Base-by-base conservation (phyloP, 805 yeast species). In the Monosporozyma servazzii region DNA sequence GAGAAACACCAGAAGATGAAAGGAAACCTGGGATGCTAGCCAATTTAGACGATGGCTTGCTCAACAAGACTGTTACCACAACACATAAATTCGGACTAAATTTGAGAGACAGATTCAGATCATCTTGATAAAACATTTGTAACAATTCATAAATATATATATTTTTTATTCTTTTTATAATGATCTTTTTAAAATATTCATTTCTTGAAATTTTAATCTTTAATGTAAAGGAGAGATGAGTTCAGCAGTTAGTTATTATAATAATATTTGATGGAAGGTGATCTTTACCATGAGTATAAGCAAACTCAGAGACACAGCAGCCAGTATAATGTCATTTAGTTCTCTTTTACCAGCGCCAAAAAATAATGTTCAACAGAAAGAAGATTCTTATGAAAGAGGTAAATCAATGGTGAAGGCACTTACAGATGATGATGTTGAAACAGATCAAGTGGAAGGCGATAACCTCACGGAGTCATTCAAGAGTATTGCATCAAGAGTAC, bases 281-380 rank as follows among this genome's bases (percentile, higher is more conserved):
- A n/a, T n/a, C n/a, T n/a, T n/a, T n/a, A n/a, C n/a, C n/a, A n/a
- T n/a, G n/a, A n/a, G n/a, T n/a, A n/a, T n/a, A n/a, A n/a, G n/a
- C n/a, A n/a, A n/a, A n/a, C n/a, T n/a, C n/a, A n/a, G n/a, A n/a
- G n/a, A n/a, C n/a, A n/a, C n/a, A n/a, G n/a, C n/a, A n/a, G n/a
- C n/a, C n/a, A 21, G 7, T 23, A 47, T 13, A 5, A 58, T 60
- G 61, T 55, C 62, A 1, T 56, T 63, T 39, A 56, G 60, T 18
- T 56, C 65, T 8, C 33, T 56, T 6, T 50, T 63, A 17, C 67
- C 67, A 8, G 51, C 60, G 2, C 67, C 67, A 21, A 52, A 54
- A 18, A 55, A 56, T 42, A 30, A 51, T 9, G 23, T 36, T 2
- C 43, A 33, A 21, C 27, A 21, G 18, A 25, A 40, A 9, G 20